Base-by-base conservation (phyloP, 2,329 filamentous ascomycete species). In the Hypoxylon sp. region DNA sequence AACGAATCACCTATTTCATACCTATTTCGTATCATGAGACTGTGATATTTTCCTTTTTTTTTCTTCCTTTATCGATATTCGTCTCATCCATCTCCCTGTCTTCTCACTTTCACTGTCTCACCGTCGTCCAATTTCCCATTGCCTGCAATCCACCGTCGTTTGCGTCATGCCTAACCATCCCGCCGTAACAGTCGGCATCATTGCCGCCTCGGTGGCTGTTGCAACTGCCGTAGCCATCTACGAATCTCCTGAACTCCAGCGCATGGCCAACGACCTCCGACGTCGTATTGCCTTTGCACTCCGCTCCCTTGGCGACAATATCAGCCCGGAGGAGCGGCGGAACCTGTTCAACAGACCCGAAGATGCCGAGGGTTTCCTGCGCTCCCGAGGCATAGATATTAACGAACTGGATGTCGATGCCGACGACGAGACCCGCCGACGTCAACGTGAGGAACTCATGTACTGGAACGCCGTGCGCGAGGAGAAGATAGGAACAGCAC, bases 321-420 rank as follows among this genome's bases (percentile, higher is more conserved):
- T 87, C 71, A 75, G 78, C 42, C 79, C 82, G 3, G 73, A 78
- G 53, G 70, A 74, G 37, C 73, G 76, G 24, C 75, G 83, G 63
- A 86, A 86, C 54, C 73, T 83, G 23, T 88, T 87, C 73, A 88
- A 88, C 70, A 77, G 86, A 10, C 86, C 86, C 48, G 86, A 88
- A 70, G 86, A 88, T 71, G 85, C 85, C 55, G 81, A 88, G 51
- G 86, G 85, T 7, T 88, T 88, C 68, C 69, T 87, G 53, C 74
- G 81, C 65, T 84, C 83, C 7, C 75, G 78, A n/a, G 75, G 76
- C 6, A 57, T 72, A 21, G 75, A 72, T 17, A 64, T 65, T 3
- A 74, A 74, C 15, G 74, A 81, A 26, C 69, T 75, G 1, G 82
- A 78, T 13, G 80, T 88, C 18, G 85, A 87, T 27, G 85, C 84